A percentile compares a stretch with the other conserved stretches of the same genome.
Evolutionary conservation across 805 yeast genomes (phyloP).

Genomic region (Suhomyces kilbournensis): DNA sequence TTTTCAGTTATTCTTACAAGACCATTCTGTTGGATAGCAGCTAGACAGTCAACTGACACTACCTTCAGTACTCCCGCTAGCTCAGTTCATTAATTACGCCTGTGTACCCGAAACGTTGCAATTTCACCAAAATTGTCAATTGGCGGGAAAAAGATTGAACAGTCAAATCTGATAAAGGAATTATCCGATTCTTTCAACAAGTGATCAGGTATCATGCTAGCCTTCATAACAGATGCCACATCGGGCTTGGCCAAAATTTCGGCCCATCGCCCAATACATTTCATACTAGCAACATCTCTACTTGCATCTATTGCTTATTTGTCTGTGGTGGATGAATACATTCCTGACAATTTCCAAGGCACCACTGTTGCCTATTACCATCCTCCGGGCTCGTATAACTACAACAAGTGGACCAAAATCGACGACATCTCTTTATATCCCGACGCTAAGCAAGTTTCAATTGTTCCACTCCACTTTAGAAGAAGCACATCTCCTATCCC

Average conservation of each 20-base stretch:
- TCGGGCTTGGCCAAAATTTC: constrained; percentile 52
- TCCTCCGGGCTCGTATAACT: constrained; percentile 32
- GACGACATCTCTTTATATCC: constrained; percentile 40
- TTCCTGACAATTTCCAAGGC: constrained; percentile 44
- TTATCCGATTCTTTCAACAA: neutral
- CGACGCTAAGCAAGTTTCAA: constrained; percentile 44
- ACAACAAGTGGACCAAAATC: constrained; percentile 48
- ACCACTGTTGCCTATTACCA: constrained; percentile 31
- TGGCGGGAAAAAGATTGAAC: neutral
- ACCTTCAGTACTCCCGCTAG: neutral
- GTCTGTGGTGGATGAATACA: constrained; percentile 66
- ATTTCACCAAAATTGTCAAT: neutral
- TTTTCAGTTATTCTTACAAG: neutral
- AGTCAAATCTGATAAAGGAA: neutral
- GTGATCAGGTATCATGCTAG: constrained; percentile 21
- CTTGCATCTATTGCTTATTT: constrained; percentile 80
- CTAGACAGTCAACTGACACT: neutral
- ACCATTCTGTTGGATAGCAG: neutral
- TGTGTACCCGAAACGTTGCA: neutral
- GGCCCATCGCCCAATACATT: constrained; percentile 84
- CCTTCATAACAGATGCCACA: constrained; percentile 28
- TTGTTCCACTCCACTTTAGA: constrained; percentile 59
- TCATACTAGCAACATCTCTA: constrained; percentile 66
- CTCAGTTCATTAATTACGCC: neutral
- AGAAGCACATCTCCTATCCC: constrained; percentile 40